Evolutionary conservation across 805 yeast species (phyloP), one percentile per base, ranked within the genome.

Genomic region (Kodamaea leandrae): DNA sequence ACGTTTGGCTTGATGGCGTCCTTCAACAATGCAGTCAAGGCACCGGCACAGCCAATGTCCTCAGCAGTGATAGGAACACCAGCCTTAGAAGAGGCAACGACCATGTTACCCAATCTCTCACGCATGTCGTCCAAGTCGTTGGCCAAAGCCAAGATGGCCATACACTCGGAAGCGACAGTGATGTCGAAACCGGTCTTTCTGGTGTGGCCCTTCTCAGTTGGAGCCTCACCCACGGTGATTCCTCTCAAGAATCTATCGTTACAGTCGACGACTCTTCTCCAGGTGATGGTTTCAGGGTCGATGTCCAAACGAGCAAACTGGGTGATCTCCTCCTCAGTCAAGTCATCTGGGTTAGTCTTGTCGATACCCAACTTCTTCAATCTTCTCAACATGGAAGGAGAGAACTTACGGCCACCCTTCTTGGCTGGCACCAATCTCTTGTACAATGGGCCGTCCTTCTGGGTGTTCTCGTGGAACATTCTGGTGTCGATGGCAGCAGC

Each of bases 401-500:
- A 76, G 65, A 85, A 85, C 15, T 63, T 71, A 67, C 91, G 76
- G 32, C 58, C 69, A 28, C 91, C 91, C 55, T 81, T 80, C 62
- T 83, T 83, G 33, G 74, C 74, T 39, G 93, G 93, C 13, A 84
- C 88, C 53, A 85, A 69, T 63, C 95, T 74, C 62, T 73, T 80
- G 68, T 80, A 85, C 50, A 85, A 74, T 21, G 87, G 80, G 46
- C 77, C 83, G 61, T 83, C 86, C 61, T 74, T 75, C 63, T 84
- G 90, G 19, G 91, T 84, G 45, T 71, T 50, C 66, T 85, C 95
- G 59, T 85, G 95, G 77, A 85, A 85, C 70, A 84, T 83, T 69
- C 95, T 76, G 2, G 95, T 83, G 63, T 85, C 95, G 48, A 85
- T 80, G 23, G 95, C 95, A 48, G 95, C 93, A 42, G 90, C 89